Evolutionary conservation across 2,329 filamentous ascomycete species (phyloP).

Genomic region (Microcyclospora pomicola): DNA sequence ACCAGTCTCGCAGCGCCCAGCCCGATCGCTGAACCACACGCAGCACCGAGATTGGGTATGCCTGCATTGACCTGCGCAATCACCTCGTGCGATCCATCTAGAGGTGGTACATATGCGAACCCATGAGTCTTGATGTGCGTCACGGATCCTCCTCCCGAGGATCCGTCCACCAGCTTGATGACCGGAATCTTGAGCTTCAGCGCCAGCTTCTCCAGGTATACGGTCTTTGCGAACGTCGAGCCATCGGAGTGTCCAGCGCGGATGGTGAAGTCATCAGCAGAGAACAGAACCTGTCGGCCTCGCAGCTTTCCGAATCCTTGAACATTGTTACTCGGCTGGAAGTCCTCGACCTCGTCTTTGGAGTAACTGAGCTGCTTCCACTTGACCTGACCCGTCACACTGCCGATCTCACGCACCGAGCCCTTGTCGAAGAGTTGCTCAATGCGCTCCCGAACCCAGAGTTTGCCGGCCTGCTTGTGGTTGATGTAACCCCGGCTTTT

Average conservation of each 20-base stretch:
- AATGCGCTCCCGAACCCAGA: slow-evolving; percentile 51
- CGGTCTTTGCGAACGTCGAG: slow-evolving; percentile 38
- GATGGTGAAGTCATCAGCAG: slow-evolving; percentile 51
- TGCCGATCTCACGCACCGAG: slow-evolving; percentile 47
- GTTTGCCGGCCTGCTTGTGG: slow-evolving; percentile 49
- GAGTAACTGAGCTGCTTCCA: slow-evolving; percentile 38
- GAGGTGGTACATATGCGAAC: slow-evolving; percentile 45
- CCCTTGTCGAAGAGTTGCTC: slow-evolving; percentile 42
- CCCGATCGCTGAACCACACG: slow-evolving; percentile 50
- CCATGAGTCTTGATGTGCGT: slow-evolving; percentile 43
- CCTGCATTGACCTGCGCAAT: slow-evolving; percentile 45
- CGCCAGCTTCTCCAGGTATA: slow-evolving; percentile 49
- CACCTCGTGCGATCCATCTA: slow-evolving; percentile 40
- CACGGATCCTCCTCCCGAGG: slow-evolving; percentile 48
- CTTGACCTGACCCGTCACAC: slow-evolving; percentile 43
- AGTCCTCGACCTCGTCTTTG: slow-evolving; percentile 33
- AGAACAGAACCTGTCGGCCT: slow-evolving; percentile 44
- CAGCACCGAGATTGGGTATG: slow-evolving; percentile 50
- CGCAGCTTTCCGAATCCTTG: slow-evolving; percentile 38
- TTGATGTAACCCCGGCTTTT: slow-evolving; percentile 45
- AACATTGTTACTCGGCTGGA: slow-evolving; percentile 48
- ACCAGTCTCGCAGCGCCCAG: slow-evolving; percentile 49
- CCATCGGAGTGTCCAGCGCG: slow-evolving; percentile 52
- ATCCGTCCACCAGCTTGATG: slow-evolving; percentile 51
- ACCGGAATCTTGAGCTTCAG: slow-evolving; percentile 45